Evolutionary conservation across 345 rosid genomes (phyloP).

Genomic region (Noccaea caerulescens): DNA sequence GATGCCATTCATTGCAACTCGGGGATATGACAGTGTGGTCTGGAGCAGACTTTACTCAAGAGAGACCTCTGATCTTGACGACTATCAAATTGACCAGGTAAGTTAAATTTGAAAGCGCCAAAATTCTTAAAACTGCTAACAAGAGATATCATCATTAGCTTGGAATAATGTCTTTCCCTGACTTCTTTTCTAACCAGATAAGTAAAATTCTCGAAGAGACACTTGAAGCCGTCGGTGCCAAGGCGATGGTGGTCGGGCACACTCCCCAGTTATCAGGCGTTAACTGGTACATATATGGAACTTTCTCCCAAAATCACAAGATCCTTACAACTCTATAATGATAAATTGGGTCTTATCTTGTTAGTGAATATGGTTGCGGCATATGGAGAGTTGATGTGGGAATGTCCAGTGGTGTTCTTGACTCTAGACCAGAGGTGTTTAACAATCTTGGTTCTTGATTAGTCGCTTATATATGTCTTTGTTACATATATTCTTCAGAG

Average conservation of each 20-base stretch:
- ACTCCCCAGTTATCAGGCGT: slow-evolving; percentile 85
- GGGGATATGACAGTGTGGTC: slow-evolving; percentile 86
- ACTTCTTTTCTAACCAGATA: slow-evolving; percentile 50
- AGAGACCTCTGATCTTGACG: slow-evolving; percentile 63
- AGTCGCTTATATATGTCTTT: neutral
- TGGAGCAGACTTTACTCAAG: slow-evolving; percentile 90
- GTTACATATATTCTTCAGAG: neutral
- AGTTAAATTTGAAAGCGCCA: slow-evolving; percentile 30
- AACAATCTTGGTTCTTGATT: slow-evolving; percentile 17
- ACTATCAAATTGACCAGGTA: slow-evolving; percentile 71
- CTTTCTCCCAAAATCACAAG: neutral
- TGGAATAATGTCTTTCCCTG: slow-evolving; percentile 10
- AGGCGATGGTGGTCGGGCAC: slow-evolving; percentile 97
- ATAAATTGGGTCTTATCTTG: slow-evolving; percentile 18
- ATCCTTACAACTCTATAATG: neutral
- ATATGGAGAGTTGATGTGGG: slow-evolving; percentile 96
- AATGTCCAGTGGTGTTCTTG: slow-evolving; percentile 94
- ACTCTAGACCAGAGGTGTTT: slow-evolving; percentile 89
- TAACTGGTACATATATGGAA: slow-evolving; percentile 62
- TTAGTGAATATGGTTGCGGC: slow-evolving; percentile 74
- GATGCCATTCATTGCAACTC: slow-evolving; percentile 78
- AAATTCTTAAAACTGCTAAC: slow-evolving; percentile 1
- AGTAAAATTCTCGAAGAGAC: slow-evolving; percentile 64
- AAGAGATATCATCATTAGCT: slow-evolving; percentile 13
- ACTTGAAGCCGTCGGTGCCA: slow-evolving; percentile 69